phyloP scores from a whole-genome alignment of 2,329 filamentous ascomycete genomes.

The Davidsoniella virescens region DNA sequence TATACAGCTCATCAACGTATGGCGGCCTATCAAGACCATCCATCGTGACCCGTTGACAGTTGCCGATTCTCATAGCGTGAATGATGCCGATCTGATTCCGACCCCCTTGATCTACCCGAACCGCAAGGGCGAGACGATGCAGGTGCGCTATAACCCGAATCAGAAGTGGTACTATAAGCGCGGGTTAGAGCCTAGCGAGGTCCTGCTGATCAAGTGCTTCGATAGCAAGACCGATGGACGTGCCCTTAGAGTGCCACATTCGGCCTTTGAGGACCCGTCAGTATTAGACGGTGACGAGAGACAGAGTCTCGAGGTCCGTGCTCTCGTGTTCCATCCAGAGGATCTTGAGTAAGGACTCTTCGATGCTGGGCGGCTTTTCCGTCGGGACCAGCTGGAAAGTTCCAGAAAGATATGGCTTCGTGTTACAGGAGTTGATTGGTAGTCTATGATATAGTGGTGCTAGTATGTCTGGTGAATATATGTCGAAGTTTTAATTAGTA shows the following conservation, averaged over 20 bases:
- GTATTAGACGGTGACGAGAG: constrained; percentile 38
- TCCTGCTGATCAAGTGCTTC: constrained; percentile 44
- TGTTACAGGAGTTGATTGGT: too few species aligned
- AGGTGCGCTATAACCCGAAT: constrained; percentile 24
- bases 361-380: not conserved
- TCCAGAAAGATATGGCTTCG: too few species aligned
- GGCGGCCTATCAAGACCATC: constrained; percentile 30
- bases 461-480: too few species aligned
- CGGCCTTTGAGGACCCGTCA: constrained; percentile 32
- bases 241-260: constrained; percentile 29
- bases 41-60: constrained; percentile 34
- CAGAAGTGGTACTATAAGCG: constrained; percentile 39
- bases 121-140: constrained; percentile 32
- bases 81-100: constrained; percentile 33
- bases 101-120: constrained; percentile 33
- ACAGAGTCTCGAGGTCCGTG: constrained; percentile 45
- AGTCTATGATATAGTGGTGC: too few species aligned
- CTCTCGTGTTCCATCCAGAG: constrained; percentile 34
- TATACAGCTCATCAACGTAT: constrained; percentile 39
- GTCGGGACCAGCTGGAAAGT: too few species aligned
- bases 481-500: not conserved
- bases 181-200: constrained; percentile 34
- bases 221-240: constrained; percentile 30
- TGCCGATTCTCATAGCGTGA: constrained; percentile 32
- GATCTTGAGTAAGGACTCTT: constrained; percentile 18